These are phyloP conservation scores for Trichoderma sp. DNA, from an alignment of 2,329 filamentous ascomycete species.

Conservation along the genomic window DNA sequence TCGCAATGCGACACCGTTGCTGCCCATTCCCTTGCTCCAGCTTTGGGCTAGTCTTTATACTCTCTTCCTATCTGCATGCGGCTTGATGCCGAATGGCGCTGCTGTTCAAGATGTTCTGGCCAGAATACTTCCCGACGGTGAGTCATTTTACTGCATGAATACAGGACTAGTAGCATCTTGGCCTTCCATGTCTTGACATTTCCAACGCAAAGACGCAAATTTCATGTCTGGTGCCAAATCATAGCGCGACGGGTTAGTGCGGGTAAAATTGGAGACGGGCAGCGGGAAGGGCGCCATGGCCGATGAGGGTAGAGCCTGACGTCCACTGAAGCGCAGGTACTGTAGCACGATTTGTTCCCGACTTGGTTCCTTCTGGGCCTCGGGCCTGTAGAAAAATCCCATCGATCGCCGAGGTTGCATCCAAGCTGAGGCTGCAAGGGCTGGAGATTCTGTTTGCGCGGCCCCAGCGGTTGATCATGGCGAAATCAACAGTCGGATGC, in stretches of 20 bases:
- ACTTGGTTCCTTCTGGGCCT: background rate
- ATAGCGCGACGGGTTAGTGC: conserved; percentile 17
- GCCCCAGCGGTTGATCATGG: background rate
- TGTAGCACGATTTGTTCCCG: background rate
- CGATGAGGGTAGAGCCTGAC: background rate
- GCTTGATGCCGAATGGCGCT: background rate
- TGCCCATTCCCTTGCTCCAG: background rate
- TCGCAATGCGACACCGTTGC: background rate
- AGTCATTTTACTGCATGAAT: background rate
- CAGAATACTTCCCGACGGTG: background rate
- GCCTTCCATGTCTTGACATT: background rate
- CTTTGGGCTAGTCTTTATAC: background rate
- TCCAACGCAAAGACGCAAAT: background rate
- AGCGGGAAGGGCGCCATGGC: conserved; percentile 14
- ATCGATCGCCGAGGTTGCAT: background rate
- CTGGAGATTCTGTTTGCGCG: background rate
- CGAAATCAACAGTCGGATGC: background rate
- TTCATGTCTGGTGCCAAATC: background rate
- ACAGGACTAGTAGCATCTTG: background rate
- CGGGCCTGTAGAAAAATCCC: background rate
- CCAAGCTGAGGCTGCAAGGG: background rate
- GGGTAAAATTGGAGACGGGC: conserved; percentile 14
- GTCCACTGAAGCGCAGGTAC: background rate
- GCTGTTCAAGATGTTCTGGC: background rate
- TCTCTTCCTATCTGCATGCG: background rate